phyloP scores from a whole-genome alignment of 129 eudicot genomes.

The Artemisia argyi region DNA sequence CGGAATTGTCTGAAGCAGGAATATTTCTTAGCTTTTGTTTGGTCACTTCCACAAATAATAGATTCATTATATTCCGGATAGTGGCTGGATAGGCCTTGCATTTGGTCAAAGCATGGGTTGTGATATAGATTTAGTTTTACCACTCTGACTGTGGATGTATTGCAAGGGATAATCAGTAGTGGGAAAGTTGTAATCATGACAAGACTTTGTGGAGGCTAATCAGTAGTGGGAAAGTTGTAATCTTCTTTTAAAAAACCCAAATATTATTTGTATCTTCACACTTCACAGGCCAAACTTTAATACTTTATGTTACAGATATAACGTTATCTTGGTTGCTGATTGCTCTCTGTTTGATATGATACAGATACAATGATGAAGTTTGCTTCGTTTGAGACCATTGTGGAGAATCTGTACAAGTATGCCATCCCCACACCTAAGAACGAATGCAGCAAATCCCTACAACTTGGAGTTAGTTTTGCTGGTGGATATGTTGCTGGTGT shows the following conservation, averaged over 20 bases:
- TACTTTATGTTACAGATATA: too few species aligned
- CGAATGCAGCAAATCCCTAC: conserved; percentile 83
- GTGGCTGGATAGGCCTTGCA: neutral
- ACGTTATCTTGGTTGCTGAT: too few species aligned
- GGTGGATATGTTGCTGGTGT: conserved; percentile 98
- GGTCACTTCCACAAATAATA: neutral
- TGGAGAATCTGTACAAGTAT: conserved; percentile 82
- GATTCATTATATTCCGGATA: neutral
- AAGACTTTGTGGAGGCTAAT: too few species aligned
- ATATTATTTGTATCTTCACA: too few species aligned
- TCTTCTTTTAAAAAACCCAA: too few species aligned
- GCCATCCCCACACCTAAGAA: conserved; percentile 82
- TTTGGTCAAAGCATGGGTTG: neutral
- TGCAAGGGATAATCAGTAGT: neutral
- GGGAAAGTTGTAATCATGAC: too few species aligned
- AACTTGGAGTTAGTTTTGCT: conserved; percentile 96
- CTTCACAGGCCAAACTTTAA: too few species aligned
- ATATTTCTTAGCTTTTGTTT: neutral
- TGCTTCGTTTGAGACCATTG: conserved; percentile 93
- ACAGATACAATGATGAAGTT: conserved; percentile 99
- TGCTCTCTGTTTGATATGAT: conserved; percentile 26
- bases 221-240: too few species aligned
- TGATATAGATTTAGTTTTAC: neutral
- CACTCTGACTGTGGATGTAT: neutral
- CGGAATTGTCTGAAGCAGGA: neutral